Conservation (phyloP, 371 early-diverging fungal species). For the Apophysomyces variabilis region DNA sequence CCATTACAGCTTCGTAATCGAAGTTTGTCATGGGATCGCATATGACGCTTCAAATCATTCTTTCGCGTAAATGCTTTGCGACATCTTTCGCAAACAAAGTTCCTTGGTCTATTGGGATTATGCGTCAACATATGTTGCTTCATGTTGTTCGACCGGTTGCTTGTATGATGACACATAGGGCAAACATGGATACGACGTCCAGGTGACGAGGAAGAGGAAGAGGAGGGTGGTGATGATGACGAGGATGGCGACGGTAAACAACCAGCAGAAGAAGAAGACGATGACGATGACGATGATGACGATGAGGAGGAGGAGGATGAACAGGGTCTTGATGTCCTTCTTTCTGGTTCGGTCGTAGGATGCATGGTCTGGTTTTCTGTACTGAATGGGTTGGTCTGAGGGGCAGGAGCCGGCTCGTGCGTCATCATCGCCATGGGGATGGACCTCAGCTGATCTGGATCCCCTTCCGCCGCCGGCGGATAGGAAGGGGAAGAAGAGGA, state of each 20-base stretch:
- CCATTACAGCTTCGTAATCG: background rate
- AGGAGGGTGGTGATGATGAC: background rate
- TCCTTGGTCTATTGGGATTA: slow-evolving; percentile 43
- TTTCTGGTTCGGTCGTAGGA: too few relatives aligned
- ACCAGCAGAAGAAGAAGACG: too few relatives aligned
- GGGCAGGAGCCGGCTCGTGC: background rate
- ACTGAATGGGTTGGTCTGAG: too few relatives aligned
- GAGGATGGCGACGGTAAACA: background rate
- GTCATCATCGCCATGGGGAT: background rate
- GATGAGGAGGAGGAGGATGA: too few relatives aligned
- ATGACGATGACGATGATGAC: too few relatives aligned
- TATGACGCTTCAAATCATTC: slow-evolving; percentile 73
- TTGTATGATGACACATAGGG: slow-evolving; percentile 39
- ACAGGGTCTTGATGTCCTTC: too few relatives aligned
- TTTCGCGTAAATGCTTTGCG: slow-evolving; percentile 66
- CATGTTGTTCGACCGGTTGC: slow-evolving; percentile 49
- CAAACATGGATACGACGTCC: slow-evolving; percentile 31
- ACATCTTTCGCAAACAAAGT: slow-evolving; percentile 51
- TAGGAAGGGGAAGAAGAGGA: too few relatives aligned
- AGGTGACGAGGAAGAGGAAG: slow-evolving; percentile 14
- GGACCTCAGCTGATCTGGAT: background rate
- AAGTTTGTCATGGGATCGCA: slow-evolving; percentile 22
- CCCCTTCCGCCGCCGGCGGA: too few relatives aligned
- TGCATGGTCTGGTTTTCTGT: too few relatives aligned
- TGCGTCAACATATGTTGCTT: slow-evolving; percentile 50